Percentiles rank a stretch among this genome's conserved stretches.
Evolutionary conservation across 768 basidiomycete species (phyloP).

Genomic region (Nidula microcarpa): DNA sequence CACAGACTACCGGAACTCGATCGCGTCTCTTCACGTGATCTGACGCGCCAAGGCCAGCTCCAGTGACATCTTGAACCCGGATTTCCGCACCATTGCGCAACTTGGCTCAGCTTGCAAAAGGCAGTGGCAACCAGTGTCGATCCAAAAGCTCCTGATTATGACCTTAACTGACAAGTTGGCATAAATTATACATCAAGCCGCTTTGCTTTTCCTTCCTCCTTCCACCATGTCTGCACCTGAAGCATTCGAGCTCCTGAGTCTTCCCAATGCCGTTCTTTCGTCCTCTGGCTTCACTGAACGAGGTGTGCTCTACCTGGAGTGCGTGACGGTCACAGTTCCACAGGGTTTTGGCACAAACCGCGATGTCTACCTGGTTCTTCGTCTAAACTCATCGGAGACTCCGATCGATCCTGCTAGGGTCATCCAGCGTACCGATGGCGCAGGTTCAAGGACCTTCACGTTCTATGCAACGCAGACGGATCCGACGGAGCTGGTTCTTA

Average conservation of each 20-base stretch:
- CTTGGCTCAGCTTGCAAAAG: no score
- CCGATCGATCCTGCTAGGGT: constrained; percentile 55
- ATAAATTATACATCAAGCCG: no score
- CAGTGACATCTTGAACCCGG: no score
- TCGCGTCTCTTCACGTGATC: no score
- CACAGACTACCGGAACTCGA: no score
- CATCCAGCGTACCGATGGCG: constrained; percentile 34
- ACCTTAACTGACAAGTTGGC: no score
- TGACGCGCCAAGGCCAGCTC: no score
- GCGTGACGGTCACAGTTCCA: constrained; percentile 48
- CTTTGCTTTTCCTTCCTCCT: no score
- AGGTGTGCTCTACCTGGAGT: constrained; percentile 55
- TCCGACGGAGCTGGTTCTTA: constrained; percentile 32
- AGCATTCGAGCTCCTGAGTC: constrained; percentile 52
- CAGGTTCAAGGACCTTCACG: constrained; percentile 37
- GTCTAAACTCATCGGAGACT: constrained; percentile 50
- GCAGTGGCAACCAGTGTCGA: no score
- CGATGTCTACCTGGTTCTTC: constrained; percentile 67
- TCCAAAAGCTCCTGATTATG: no score
- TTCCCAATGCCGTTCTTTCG: constrained; percentile 44
- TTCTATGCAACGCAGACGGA: constrained; percentile 37
- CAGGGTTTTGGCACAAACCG: constrained; percentile 31
- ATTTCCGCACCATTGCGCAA: no score
- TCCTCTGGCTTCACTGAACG: constrained; percentile 25
- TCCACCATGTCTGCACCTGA: no score